These are phyloP conservation scores for Penicillium sp. DNA, from an alignment of 2,329 filamentous ascomycete species.

Conservation along the genomic window DNA sequence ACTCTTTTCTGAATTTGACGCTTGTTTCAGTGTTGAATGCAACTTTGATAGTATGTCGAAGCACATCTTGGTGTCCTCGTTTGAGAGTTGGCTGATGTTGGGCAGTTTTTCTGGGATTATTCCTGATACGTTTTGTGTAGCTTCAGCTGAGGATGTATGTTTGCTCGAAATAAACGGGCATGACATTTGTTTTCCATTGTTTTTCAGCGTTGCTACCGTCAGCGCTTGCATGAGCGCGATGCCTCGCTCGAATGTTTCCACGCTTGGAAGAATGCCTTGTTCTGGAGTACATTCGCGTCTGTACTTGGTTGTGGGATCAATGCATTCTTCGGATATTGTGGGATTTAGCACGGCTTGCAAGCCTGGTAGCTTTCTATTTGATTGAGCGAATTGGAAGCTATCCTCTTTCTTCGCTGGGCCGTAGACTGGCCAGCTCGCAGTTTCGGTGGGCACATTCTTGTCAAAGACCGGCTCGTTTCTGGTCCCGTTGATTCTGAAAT, in stretches of 20 bases:
- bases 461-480: not conserved
- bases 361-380: not conserved
- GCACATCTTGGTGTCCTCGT: not conserved
- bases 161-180: not conserved
- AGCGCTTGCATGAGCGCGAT: not conserved
- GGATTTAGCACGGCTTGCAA: not conserved
- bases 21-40: not conserved
- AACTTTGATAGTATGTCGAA: not conserved
- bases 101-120: not conserved
- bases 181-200: not conserved
- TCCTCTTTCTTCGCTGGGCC: not conserved
- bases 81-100: not conserved
- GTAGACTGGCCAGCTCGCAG: not conserved
- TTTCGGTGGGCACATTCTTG: not conserved
- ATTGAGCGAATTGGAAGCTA: not conserved
- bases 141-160: not conserved
- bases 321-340: not conserved
- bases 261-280: conserved; percentile 1
- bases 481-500: not conserved
- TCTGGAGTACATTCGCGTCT: not conserved
- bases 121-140: not conserved
- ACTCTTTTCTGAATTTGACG: not conserved
- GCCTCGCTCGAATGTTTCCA: conserved; percentile 2
- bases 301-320: conserved; percentile 16
- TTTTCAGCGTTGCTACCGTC: not conserved